Base-by-base conservation (phyloP, 768 basidiomycete species). In the Neoboletus magnificus region DNA sequence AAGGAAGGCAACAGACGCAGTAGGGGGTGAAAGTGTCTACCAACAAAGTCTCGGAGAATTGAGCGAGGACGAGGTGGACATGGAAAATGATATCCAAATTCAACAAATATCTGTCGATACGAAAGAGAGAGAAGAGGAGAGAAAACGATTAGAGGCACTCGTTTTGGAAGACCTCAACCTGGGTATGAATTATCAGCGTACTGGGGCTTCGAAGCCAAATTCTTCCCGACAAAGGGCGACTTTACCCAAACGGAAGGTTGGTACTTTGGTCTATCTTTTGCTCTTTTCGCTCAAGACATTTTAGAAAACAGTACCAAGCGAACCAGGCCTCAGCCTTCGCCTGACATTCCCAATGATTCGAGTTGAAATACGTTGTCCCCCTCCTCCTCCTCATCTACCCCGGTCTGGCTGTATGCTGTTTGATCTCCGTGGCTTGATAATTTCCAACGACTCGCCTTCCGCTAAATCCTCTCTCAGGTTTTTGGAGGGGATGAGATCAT, bases 401-500 rank as follows among this genome's bases (percentile, higher is more conserved):
- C 82, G 89, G 25, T 91, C 91, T 42, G 91, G 93, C 5, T 80
- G 82, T 25, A 57, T 91, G 5, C 71, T 89, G 16, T 27, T 89
- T 33, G 89, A 91, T 62, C 49, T 89, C 1, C 82, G 85, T 64
- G 74, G 77, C 50, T 60, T 89, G 22, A 67, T 55, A 8, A 55
- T 86, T 18, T 70, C 64, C 48, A 76, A 71, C 37, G 66, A 70
- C 18, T 29, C 48, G n/a, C 50, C 50, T 23, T 49, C 57, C 15
- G 30, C 37, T 59, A 69, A 46, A 61, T 37, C 67, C 48, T 41
- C 62, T 37, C 60, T 70, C 27, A 69, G 71, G 50, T 75, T 73
- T 51, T 62, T 66, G 41, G 66, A 64, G 40, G 67, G 58, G 44
- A 30, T 29, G n/a, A 56, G 30, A 37, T 35, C 39, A 5, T 22